Percentiles rank a stretch among this genome's conserved stretches.
Evolutionary conservation across 2,329 filamentous ascomycete species (phyloP).

Genomic region (Rugonectria rugulosa): DNA sequence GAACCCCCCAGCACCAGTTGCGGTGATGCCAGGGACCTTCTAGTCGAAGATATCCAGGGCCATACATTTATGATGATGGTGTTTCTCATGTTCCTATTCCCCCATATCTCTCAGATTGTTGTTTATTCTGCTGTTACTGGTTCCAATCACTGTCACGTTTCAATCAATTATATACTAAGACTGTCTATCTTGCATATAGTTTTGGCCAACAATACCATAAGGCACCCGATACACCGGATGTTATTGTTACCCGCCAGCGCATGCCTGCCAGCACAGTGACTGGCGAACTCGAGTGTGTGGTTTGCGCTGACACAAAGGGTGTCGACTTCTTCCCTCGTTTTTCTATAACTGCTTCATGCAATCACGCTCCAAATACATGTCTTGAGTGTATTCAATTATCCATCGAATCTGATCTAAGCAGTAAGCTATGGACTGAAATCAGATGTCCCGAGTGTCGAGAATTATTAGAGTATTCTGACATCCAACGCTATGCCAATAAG

Average conservation of each 20-base stretch:
- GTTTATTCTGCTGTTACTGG: not conserved
- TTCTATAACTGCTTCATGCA: constrained; percentile 44
- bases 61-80: not conserved
- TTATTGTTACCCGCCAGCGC: constrained; percentile 43
- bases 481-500: constrained; percentile 53
- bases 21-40: constrained; percentile 18
- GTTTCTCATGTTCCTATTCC: not conserved
- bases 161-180: constrained; percentile 16
- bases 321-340: constrained; percentile 42
- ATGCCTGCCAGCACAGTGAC: constrained; percentile 30
- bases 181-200: constrained; percentile 6
- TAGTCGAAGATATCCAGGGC: constrained; percentile 5
- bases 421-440: constrained; percentile 53
- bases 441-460: constrained; percentile 60
- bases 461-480: constrained; percentile 51
- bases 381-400: constrained; percentile 45
- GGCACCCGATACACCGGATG: constrained; percentile 33
- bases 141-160: not conserved
- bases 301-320: constrained; percentile 46
- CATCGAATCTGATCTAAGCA: constrained; percentile 45
- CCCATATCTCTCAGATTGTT: not conserved
- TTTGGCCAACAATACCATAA: constrained; percentile 48
- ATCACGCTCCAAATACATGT: constrained; percentile 44
- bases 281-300: constrained; percentile 43
- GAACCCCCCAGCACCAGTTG: constrained; percentile 5